phyloP scores from a whole-genome alignment of 768 basidiomycete genomes.

The Pisolithus microcarpus region DNA sequence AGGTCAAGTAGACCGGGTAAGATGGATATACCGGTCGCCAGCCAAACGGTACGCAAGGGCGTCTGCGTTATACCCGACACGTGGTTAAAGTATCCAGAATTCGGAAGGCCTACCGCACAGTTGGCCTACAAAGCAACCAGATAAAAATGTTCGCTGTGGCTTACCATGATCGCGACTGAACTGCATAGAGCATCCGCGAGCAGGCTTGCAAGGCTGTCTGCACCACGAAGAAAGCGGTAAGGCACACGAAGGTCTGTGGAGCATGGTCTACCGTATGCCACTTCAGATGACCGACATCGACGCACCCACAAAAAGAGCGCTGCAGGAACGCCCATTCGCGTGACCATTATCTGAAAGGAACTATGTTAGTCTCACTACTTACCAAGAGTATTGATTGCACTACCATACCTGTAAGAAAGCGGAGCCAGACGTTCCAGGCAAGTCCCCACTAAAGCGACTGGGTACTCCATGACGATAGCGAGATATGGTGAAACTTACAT shows the following conservation, averaged over 20 bases:
- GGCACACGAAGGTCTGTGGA: conserved; percentile 61
- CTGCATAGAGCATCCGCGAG: conserved; percentile 75
- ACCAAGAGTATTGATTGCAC: not conserved
- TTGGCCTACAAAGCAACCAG: conserved; percentile 1
- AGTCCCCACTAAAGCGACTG: conserved; percentile 37
- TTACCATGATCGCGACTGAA: conserved; percentile 74
- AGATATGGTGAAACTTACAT: conserved; percentile 37
- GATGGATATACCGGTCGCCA: conserved; percentile 58
- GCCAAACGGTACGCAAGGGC: conserved; percentile 72
- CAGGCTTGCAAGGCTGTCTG: conserved; percentile 78
- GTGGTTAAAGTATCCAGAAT: conserved; percentile 69
- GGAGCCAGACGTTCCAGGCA: conserved; percentile 64
- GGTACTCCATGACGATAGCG: not conserved
- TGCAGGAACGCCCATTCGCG: conserved; percentile 71
- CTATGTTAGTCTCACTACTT: not conserved
- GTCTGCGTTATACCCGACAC: conserved; percentile 58
- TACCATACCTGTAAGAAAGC: conserved; percentile 61
- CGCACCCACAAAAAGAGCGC: conserved; percentile 72
- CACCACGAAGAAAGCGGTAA: conserved; percentile 82
- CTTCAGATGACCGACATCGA: not conserved
- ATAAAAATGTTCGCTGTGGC: conserved; percentile 3
- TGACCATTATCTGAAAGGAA: conserved; percentile 54
- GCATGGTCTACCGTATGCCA: not conserved
- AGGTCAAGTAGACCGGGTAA: conserved; percentile 70
- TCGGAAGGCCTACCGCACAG: conserved; percentile 50